A percentile compares a stretch with the other conserved stretches of the same genome.
These are phyloP conservation scores for Juglanconis juglandina DNA, from an alignment of 2,329 filamentous ascomycete species.

Conservation along the genomic window DNA sequence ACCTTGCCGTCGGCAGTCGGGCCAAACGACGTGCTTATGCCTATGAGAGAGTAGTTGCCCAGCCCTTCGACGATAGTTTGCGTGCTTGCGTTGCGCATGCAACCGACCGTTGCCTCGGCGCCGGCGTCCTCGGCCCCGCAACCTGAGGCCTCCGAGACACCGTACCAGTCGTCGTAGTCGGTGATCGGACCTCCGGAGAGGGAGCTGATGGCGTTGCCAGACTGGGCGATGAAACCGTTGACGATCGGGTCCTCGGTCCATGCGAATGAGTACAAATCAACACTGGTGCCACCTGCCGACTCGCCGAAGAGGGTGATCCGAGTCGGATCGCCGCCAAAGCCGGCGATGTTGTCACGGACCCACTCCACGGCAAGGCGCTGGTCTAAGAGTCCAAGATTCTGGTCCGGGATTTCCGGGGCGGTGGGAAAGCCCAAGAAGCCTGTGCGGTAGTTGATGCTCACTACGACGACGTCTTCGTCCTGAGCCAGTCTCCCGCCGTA, in stretches of 20 bases:
- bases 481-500: background rate
- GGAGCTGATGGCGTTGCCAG: background rate
- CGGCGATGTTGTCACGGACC: constrained; percentile 9
- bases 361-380: constrained; percentile 13
- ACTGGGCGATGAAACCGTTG: constrained; percentile 4
- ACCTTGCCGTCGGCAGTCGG: background rate
- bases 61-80: background rate
- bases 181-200: background rate
- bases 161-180: background rate
- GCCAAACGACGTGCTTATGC: background rate
- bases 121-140: constrained; percentile 2
- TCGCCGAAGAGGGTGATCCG: constrained; percentile 11
- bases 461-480: constrained; percentile 5
- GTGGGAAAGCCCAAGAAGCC: constrained; percentile 5
- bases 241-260: constrained; percentile 10
- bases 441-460: constrained; percentile 2
- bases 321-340: constrained; percentile 17
- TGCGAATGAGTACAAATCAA: background rate
- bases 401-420: background rate
- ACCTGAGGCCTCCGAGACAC: background rate
- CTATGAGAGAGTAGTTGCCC: no score
- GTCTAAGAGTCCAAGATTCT: constrained; percentile 8
- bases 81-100: constrained; percentile 3
- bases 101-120: background rate
- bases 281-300: constrained; percentile 2